A percentile compares a stretch with the other conserved stretches of the same genome.
Evolutionary conservation across 345 rosid species (phyloP).

Genomic region (Aethionema arabicum): DNA sequence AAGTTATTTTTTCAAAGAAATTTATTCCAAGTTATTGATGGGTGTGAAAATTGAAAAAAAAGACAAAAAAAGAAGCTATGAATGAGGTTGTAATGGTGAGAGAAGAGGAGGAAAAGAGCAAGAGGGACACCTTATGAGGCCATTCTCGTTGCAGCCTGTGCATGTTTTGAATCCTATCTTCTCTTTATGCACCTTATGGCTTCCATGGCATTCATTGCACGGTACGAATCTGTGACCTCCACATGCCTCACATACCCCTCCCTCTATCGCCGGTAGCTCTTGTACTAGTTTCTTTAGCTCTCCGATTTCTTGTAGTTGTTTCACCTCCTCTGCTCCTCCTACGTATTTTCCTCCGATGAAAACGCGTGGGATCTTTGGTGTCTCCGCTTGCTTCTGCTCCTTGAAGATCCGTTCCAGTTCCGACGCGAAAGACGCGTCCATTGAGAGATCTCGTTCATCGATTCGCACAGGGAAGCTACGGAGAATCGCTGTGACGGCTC

Average conservation of each 20-base stretch:
- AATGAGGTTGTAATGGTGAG: slow-evolving; percentile 24
- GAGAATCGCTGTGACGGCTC: slow-evolving; percentile 60
- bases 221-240: slow-evolving; percentile 67
- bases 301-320: slow-evolving; percentile 72
- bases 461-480: slow-evolving; percentile 61
- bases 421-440: slow-evolving; percentile 62
- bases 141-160: slow-evolving; percentile 76
- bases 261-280: slow-evolving; percentile 53
- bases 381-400: slow-evolving; percentile 30
- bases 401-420: slow-evolving; percentile 48
- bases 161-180: slow-evolving; percentile 70
- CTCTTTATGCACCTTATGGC: slow-evolving; percentile 71
- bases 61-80: slow-evolving; percentile 25
- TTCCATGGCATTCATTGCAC: slow-evolving; percentile 68
- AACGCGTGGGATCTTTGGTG: slow-evolving; percentile 57
- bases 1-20: neutral
- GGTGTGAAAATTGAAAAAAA: slow-evolving; percentile 1
- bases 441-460: slow-evolving; percentile 87
- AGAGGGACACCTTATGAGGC: slow-evolving; percentile 81
- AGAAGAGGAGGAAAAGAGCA: slow-evolving; percentile 49
- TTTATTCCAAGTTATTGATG: slow-evolving; percentile 21
- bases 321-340: slow-evolving; percentile 87
- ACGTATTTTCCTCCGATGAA: slow-evolving; percentile 81
- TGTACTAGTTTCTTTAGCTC: slow-evolving; percentile 79
- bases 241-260: slow-evolving; percentile 55